Evolutionary conservation across 139 green algal species (phyloP), one percentile per base, ranked within the genome.

Genomic region (Volvox africanus): DNA sequence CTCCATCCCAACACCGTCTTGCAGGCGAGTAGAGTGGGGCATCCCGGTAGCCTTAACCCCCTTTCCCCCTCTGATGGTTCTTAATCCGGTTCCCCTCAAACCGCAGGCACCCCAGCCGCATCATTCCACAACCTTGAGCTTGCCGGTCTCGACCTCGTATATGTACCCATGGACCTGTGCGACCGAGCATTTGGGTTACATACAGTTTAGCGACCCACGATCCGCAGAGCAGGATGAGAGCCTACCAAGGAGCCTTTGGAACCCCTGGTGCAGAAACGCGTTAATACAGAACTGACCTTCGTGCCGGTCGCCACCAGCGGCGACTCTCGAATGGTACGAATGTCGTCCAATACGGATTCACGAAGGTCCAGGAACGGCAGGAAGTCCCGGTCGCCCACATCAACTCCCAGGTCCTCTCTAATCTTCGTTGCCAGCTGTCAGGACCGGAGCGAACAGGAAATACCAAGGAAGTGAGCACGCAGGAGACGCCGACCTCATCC

Each of bases 81-180:
- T 9, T 55, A 55, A 5, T 9, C 44, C 44, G 9, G 44, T 14
- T 14, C 44, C 5, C 44, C 44, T 55, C 9, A 14, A 9, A 55
- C 44, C 5, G 44, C 44, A 55, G 44, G 44, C 44, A 9, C 9
- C 44, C 44, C 44, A 14, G 44, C 44, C 44, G 44, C 2, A 44
- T 75, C 80, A 88, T 33, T 65, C 18, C 13, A 88, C 67, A 14
- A 36, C 65, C 35, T 18, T 24, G 24, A 96, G 9, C 73, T 81
- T 87, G 62, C 94, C 94, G 2, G 90, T 95, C 33, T 93, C 81
- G 19, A 96, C 95, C 50, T 97, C 88, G 22, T 97, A 97, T 19
- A 97, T 73, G 61, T 93, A 92, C 17, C 95, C 95, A 19, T 88
- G 76, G 26, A 97, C 86, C 50, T 33, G 61, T 18, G 83, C 62